Percentiles rank a stretch among this genome's conserved stretches.
Evolutionary conservation across 768 basidiomycete genomes (phyloP).

Genomic region (Xerocomus potaroensis): DNA sequence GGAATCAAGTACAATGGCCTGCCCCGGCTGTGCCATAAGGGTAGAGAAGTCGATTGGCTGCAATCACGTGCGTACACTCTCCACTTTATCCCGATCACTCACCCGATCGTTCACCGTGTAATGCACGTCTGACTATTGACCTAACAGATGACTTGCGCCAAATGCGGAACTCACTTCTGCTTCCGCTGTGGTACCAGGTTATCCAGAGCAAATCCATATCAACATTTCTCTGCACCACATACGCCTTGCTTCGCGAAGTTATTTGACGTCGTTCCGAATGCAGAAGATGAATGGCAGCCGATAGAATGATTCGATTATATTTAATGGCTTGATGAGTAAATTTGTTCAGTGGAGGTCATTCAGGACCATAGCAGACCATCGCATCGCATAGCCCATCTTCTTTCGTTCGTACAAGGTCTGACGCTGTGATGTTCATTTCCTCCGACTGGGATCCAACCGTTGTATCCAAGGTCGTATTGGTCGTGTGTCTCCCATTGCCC

Average conservation of each 20-base stretch:
- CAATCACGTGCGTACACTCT: conserved; percentile 77
- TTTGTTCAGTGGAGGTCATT: background rate
- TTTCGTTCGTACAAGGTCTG: too few relatives aligned
- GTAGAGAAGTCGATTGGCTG: conserved; percentile 80
- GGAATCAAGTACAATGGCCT: conserved; percentile 58
- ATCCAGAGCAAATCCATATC: conserved; percentile 49
- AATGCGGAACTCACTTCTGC: conserved; percentile 76
- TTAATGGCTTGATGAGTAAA: conserved; percentile 4
- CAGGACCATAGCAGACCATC: too few relatives aligned
- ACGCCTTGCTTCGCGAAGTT: conserved; percentile 57
- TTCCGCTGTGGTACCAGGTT: conserved; percentile 69
- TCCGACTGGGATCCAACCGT: too few relatives aligned
- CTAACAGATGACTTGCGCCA: conserved; percentile 70
- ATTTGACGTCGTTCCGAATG: conserved; percentile 48
- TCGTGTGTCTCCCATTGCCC: too few relatives aligned
- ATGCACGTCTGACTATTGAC: conserved; percentile 4
- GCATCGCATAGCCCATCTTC: background rate
- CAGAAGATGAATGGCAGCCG: conserved; percentile 45
- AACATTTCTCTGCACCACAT: conserved; percentile 59
- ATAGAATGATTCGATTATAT: conserved; percentile 36
- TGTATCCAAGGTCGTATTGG: too few relatives aligned
- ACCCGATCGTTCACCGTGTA: background rate
- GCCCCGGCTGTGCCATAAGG: conserved; percentile 67
- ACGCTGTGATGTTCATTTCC: too few relatives aligned
- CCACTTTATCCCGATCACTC: background rate